phyloP scores from a whole-genome alignment of 2,329 filamentous ascomycete species.

The Hypoxylon sp. region DNA sequence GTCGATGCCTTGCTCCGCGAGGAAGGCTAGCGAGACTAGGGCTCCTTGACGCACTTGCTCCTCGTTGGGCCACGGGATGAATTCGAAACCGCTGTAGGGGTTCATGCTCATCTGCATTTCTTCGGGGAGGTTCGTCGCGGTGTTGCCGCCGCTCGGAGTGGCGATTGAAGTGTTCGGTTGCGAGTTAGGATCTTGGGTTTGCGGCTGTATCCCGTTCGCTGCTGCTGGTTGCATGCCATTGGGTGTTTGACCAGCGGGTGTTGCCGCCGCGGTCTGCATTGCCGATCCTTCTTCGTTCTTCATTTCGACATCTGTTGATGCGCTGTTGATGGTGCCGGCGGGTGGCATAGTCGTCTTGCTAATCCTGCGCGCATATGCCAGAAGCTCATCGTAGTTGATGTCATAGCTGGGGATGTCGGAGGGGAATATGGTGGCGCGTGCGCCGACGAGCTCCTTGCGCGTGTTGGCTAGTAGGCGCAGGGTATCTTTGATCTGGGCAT shows the following conservation, averaged over 20 bases:
- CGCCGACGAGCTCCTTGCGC: conserved; percentile 78
- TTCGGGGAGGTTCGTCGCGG: conserved; percentile 63
- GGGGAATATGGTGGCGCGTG: conserved; percentile 70
- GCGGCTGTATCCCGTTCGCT: conserved; percentile 18
- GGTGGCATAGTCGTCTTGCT: conserved; percentile 84
- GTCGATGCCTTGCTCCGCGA: conserved; percentile 74
- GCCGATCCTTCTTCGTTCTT: conserved; percentile 44
- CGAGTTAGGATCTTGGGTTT: background rate
- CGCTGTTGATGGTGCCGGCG: conserved; percentile 63
- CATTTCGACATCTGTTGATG: conserved; percentile 53
- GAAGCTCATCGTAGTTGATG: conserved; percentile 79
- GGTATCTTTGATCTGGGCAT: conserved; percentile 79
- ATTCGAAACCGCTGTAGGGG: conserved; percentile 70
- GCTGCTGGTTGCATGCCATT: conserved; percentile 42
- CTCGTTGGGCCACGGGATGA: conserved; percentile 83
- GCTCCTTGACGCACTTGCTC: conserved; percentile 78
- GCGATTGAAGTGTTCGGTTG: conserved; percentile 1
- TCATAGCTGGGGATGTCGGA: conserved; percentile 64
- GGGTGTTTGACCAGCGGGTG: conserved; percentile 48
- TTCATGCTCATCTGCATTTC: conserved; percentile 67
- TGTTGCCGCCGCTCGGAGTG: conserved; percentile 39
- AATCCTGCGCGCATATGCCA: conserved; percentile 84
- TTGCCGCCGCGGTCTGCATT: conserved; percentile 50
- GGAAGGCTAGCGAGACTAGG: conserved; percentile 73
- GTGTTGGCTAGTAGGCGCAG: conserved; percentile 78